Base-by-base conservation (phyloP, 345 rosid species). In the Populus alba region DNA sequence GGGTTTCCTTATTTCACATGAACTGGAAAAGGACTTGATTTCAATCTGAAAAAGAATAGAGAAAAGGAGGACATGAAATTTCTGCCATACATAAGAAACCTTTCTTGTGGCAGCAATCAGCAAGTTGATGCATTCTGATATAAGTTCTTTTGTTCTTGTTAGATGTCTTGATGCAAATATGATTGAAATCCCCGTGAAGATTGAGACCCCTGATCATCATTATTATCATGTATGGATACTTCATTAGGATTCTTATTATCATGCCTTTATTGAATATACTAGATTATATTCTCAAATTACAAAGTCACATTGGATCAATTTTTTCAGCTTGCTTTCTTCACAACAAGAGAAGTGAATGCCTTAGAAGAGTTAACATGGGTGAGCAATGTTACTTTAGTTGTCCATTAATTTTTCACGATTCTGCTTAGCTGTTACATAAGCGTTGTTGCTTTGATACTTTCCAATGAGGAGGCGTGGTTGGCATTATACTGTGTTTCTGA, bases 301-400 rank as follows among this genome's bases (percentile, higher is more conserved):
- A 15, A 65, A 6, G 39, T 66, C 35, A 22, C 61, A 10, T 39
- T 9, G 69, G 49, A 55, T 59, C 12, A 73, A 57, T 49, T 61
- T 22, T 37, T 55, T 86, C 90, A 93, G 99, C 88, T 95, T 79
- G 99, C 99, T 35, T 89, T 95, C 73, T 95, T 95, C 67, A 92
- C 99, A 23, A 47, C 87, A n/a, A 86, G 92, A 85, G 87, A 89
- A 25, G 92, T 94, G 38, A 81, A 80, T 80, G 97, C 97, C 59
- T 72, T 77, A 72, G 97, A 95, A 81, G 99, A 95, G 82, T 85
- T 92, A 76, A 90, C 95, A 11, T 89, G 98, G 98, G 99, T 95
- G 86, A 85, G 95, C 67, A 75, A 74, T 51, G 57, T n/a, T 37
- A 27, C 33, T 57, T 27, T 55, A 47, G 20, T 41, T 68, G 15